A percentile compares a stretch with the other conserved stretches of the same genome.
Conservation (phyloP, 805 yeast genomes). For the Hanseniaspora guilliermondii region DNA sequence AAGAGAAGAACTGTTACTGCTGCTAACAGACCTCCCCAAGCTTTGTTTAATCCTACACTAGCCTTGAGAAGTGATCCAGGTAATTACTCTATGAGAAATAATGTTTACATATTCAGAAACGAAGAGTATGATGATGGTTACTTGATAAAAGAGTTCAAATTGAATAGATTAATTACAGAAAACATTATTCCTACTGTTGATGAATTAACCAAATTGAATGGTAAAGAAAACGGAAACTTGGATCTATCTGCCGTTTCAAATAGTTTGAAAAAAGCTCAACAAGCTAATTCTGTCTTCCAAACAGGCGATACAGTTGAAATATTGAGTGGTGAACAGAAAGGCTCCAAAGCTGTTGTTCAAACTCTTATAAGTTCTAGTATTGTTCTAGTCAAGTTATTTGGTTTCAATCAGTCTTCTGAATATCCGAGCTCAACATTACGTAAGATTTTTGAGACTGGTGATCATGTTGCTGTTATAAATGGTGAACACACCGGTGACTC, state of each 20-base stretch:
- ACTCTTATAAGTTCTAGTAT: constrained; percentile 52
- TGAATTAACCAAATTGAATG: constrained; percentile 72
- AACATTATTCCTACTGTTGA: constrained; percentile 77
- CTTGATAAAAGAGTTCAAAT: constrained; percentile 71
- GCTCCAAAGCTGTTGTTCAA: constrained; percentile 67
- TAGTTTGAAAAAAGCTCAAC: constrained; percentile 55
- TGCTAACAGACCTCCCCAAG: constrained; percentile 68
- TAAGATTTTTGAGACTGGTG: constrained; percentile 81
- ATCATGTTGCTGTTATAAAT: constrained; percentile 81
- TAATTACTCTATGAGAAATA: constrained; percentile 53
- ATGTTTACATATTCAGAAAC: constrained; percentile 59
- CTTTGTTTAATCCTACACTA: constrained; percentile 77
- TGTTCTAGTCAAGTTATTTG: constrained; percentile 37
- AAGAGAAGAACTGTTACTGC: constrained; percentile 35
- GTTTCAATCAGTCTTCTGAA: constrained; percentile 50
- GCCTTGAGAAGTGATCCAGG: constrained; percentile 76
- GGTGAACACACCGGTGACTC: constrained; percentile 91
- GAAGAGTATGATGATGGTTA: constrained; percentile 88
- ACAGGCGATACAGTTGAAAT: constrained; percentile 92
- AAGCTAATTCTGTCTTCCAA: constrained; percentile 53
- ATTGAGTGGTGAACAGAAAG: constrained; percentile 84
- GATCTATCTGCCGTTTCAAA: constrained; percentile 81
- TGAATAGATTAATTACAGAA: constrained; percentile 68
- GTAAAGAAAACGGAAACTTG: constrained; percentile 63
- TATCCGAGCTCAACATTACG: constrained; percentile 73